These are phyloP conservation scores for Saccharum hybrid DNA, from an alignment of 202 grass and related monocot genomes.

Conservation along the genomic window DNA sequence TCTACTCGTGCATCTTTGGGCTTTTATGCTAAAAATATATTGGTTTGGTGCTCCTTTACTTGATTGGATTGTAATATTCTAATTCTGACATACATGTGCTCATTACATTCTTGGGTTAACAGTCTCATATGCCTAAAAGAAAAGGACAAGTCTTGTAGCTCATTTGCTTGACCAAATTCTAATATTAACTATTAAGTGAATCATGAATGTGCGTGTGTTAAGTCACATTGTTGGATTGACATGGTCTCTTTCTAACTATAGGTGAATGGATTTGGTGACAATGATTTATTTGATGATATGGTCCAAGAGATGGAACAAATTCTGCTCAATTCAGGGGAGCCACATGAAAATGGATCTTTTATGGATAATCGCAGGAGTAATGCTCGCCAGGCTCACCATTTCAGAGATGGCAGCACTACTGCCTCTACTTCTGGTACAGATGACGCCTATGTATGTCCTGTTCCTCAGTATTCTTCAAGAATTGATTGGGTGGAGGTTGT, in stretches of 20 bases:
- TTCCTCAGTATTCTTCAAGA: conserved; percentile 56
- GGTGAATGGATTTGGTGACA: conserved; percentile 52
- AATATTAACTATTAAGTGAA: neutral
- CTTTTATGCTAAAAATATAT: neutral
- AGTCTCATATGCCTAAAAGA: conserved; percentile 9
- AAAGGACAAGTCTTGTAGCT: conserved; percentile 8
- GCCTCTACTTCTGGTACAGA: conserved; percentile 89
- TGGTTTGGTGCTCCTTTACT: neutral
- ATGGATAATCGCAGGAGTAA: conserved; percentile 39
- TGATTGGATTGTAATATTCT: neutral
- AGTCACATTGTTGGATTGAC: conserved; percentile 28
- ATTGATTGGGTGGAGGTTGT: conserved; percentile 79
- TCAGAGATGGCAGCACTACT: conserved; percentile 88
- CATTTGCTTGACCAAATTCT: conserved; percentile 43
- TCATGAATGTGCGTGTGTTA: neutral
- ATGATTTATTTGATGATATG: conserved; percentile 91
- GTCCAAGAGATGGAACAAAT: conserved; percentile 97
- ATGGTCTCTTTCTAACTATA: conserved; percentile 48
- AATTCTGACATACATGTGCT: neutral
- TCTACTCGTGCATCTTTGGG: neutral
- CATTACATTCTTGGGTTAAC: neutral
- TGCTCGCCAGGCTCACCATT: conserved; percentile 55
- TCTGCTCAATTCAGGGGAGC: conserved; percentile 78
- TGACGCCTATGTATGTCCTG: conserved; percentile 49
- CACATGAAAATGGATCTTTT: conserved; percentile 62